phyloP scores from a whole-genome alignment of 495 filamentous ascomycete genomes.

The Astrothelium macrocarpum region DNA sequence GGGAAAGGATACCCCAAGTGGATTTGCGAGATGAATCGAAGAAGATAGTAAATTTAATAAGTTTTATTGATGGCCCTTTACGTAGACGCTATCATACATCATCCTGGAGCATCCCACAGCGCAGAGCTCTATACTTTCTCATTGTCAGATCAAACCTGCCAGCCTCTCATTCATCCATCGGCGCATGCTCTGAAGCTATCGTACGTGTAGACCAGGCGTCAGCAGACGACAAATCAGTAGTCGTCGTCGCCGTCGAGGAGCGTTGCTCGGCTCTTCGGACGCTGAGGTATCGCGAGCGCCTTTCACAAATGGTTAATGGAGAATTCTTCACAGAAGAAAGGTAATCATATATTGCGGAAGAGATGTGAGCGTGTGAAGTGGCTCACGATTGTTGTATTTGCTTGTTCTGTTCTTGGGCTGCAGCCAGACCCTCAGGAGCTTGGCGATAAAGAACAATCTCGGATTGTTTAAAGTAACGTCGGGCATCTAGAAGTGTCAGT shows the following conservation, averaged over 20 bases:
- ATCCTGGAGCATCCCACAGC: background rate
- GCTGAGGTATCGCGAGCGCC: background rate
- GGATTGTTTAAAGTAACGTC: constrained; percentile 98
- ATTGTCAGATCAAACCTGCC: background rate
- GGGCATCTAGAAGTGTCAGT: constrained; percentile 56
- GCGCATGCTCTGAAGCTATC: background rate
- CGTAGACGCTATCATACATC: no score
- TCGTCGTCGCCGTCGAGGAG: background rate
- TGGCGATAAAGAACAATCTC: constrained; percentile 97
- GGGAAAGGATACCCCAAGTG: no score
- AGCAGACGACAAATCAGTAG: background rate
- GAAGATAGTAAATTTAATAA: no score
- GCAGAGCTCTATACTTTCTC: background rate
- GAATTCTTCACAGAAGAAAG: background rate
- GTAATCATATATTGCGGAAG: background rate
- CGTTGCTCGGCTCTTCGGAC: background rate
- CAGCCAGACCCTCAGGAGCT: constrained; percentile 52
- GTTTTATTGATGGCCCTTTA: no score
- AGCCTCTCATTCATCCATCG: background rate
- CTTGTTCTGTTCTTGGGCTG: constrained; percentile 2
- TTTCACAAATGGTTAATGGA: background rate
- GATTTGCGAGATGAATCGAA: no score
- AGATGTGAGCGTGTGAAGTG: background rate
- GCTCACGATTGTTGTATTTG: constrained; percentile 7
- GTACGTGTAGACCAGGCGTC: background rate